Evolutionary conservation across 805 yeast species (phyloP), one percentile per base, ranked within the genome.

Genomic region (Kazachstania psychrophila): DNA sequence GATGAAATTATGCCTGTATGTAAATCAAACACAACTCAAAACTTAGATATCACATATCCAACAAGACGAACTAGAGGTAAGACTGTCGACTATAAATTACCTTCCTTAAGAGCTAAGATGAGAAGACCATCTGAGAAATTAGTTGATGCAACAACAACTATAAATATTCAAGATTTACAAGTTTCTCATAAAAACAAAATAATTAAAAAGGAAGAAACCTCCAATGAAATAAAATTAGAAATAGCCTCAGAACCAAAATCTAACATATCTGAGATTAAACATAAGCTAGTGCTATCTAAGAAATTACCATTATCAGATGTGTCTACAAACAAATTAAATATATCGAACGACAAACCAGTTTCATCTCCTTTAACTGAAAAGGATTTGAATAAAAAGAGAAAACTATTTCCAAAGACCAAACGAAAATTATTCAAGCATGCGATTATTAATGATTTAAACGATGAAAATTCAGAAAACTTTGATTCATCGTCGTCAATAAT

Each of bases 61-160:
- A 34, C 52, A 2, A 49, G 79, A 33, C 58, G 75, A 39, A 65
- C 85, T 17, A 61, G 75, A 16, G 69, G 75, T 4, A 73, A 70
- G 40, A 68, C 70, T 9, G 73, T 84, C 5, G 73, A 76, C 52
- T 84, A 84, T 48, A 75, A 75, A 14, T 65, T 75, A 23, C 86
- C 87, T 0, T 75, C 88, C 1, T 56, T 80, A 36, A 64, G 81
- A 27, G 72, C 69, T 12, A 82, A 81, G 51, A 68, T 79, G 78
- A 70, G 94, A 51, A 66, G 89, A 45, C 75, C 74, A 23, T 65
- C 77, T 0, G 79, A 64, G 22, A 66, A 68, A 43, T 60, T 77
- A 30, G 74, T 73, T 3, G 83, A 75, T 54, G 87, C 87, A 1
- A 74, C 78, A 1, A 63, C 67, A 2, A 44, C 55, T 19, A 48